Percentiles rank a stretch among this genome's conserved stretches.
Evolutionary conservation across 2,329 filamentous ascomycete species (phyloP).

Genomic region (Colletotrichum sp.): DNA sequence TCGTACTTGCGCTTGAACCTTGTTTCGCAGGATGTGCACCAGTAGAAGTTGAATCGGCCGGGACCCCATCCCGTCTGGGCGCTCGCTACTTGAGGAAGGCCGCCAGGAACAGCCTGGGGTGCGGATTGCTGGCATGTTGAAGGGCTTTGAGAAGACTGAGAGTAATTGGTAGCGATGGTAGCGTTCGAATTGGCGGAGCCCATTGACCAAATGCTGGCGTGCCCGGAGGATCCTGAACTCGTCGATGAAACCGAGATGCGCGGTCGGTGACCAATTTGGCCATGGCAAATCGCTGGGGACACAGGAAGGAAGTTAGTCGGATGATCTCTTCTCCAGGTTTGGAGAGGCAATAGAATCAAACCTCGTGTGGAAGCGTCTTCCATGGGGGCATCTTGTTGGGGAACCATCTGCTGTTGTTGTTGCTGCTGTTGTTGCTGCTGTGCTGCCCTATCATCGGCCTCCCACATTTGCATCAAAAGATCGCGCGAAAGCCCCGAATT

Average conservation of each 20-base stretch:
- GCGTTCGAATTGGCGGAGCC: constrained; percentile 24
- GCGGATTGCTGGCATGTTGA: constrained; percentile 35
- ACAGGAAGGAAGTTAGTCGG: constrained; percentile 31
- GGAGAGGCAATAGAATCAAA: neutral
- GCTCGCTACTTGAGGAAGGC: constrained; percentile 20
- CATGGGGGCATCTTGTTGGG: constrained; percentile 8
- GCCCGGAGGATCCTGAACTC: constrained; percentile 54
- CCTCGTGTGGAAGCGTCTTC: constrained; percentile 23
- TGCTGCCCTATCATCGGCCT: constrained; percentile 20
- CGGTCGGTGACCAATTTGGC: constrained; percentile 39
- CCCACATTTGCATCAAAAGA: constrained; percentile 31
- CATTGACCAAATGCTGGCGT: constrained; percentile 37
- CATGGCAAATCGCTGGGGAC: constrained; percentile 38
- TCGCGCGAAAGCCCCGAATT: constrained; percentile 50
- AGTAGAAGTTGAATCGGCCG: constrained; percentile 50
- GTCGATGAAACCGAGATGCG: constrained; percentile 55
- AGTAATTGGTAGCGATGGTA: constrained; percentile 35
- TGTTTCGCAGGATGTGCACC: constrained; percentile 65
- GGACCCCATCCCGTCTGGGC: constrained; percentile 24
- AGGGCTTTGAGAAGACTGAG: constrained; percentile 42
- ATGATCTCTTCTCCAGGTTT: neutral
- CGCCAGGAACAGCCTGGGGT: constrained; percentile 23
- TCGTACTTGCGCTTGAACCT: constrained; percentile 72
- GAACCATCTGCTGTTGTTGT: neutral
- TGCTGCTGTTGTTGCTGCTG: neutral